Conservation (phyloP, 257 asterid genomes). For the Nicotiana tomentosiformis region DNA sequence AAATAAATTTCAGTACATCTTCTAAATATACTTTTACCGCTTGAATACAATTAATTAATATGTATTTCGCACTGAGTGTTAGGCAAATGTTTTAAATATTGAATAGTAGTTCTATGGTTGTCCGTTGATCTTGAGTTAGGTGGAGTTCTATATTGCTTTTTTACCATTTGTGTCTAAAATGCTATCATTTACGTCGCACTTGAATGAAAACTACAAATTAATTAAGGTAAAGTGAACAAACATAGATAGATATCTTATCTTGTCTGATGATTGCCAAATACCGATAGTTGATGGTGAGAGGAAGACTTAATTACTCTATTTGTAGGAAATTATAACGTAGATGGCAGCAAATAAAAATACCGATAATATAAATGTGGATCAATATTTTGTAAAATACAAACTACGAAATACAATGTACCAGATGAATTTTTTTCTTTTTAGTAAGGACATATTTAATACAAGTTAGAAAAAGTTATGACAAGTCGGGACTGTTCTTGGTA, state of each 20-base stretch:
- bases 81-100: neutral
- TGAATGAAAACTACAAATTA: too few relatives aligned
- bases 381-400: too few relatives aligned
- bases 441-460: too few relatives aligned
- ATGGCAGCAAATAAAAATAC: neutral
- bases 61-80: neutral
- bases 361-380: neutral
- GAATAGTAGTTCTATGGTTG: neutral
- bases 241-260: neutral
- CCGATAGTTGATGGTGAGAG: too few relatives aligned
- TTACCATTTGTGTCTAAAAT: neutral
- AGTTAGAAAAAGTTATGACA: too few relatives aligned
- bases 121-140: neutral
- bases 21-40: too few relatives aligned
- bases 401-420: neutral
- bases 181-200: neutral
- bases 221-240: neutral
- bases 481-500: too few relatives aligned
- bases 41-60: neutral
- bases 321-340: too few relatives aligned
- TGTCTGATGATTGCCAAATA: neutral
- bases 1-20: too few relatives aligned
- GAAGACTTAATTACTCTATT: too few relatives aligned
- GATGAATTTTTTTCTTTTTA: neutral
- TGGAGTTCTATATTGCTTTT: neutral